Evolutionary conservation across 106 monocot genomes (phyloP).

Genomic region (Ottelia alismoides): DNA sequence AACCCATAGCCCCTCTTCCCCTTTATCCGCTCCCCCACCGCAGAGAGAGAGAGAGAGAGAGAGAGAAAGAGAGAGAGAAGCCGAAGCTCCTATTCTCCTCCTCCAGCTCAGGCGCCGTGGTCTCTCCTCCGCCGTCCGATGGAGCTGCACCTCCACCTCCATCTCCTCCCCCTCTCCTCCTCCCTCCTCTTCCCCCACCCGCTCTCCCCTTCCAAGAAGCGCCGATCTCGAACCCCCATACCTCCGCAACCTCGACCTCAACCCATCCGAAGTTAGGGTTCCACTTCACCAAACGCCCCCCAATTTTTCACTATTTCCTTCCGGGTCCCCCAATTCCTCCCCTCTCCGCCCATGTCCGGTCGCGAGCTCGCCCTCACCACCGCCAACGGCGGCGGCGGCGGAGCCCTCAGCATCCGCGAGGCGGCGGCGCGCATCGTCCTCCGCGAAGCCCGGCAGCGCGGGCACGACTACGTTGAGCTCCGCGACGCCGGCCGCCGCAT

Average conservation of each 20-base stretch:
- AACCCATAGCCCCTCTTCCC: too few relatives aligned
- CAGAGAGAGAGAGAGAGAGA: neutral
- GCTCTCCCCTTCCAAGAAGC: neutral
- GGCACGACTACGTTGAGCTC: constrained; percentile 74
- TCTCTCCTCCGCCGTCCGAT: neutral
- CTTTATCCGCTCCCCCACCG: neutral
- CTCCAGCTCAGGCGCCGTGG: too few relatives aligned
- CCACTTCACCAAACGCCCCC: neutral
- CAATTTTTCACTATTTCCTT: neutral
- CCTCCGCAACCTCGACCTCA: neutral
- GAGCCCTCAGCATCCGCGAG: constrained; percentile 41
- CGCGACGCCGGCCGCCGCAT: constrained; percentile 40
- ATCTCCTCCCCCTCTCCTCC: neutral
- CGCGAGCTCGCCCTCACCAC: constrained; percentile 2
- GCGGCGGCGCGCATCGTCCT: constrained; percentile 54
- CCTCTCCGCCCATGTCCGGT: neutral
- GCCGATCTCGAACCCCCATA: neutral
- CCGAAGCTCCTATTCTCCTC: neutral
- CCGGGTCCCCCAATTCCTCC: neutral
- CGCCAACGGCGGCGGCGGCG: constrained; percentile 7
- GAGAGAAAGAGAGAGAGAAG: neutral
- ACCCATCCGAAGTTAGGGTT: neutral
- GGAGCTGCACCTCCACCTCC: neutral
- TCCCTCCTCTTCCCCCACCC: neutral
- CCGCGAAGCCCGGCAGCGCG: constrained; percentile 32